Evolutionary conservation across 2,329 filamentous ascomycete genomes (phyloP), one percentile per base, ranked within the genome.

Genomic region (Apiospora arundinis): DNA sequence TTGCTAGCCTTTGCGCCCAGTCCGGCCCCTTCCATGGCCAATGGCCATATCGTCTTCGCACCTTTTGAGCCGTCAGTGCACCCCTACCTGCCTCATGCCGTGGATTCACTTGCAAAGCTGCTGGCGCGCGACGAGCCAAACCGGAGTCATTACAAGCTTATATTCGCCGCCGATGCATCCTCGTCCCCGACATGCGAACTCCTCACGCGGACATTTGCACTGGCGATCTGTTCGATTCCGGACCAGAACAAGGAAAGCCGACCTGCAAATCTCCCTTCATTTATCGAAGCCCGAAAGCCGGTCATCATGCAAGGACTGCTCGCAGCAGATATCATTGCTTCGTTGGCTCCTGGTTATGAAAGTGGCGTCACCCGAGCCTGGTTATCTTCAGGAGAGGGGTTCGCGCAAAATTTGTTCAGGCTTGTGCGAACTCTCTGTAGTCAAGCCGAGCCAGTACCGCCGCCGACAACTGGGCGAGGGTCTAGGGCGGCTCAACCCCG

Each of bases 111-210:
- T 37, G 95, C 96, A 2, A 98, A 98, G 81, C 86, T 99, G 3
- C 86, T 99, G 37, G 95, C 96, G 4, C 89, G 95, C 69, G 96
- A 98, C 79, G 95, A 98, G 76, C 95, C 96, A 0, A 99, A 99
- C 77, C 87, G 96, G 73, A 91, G 91, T 3, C 92, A 93, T 76
- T 98, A 95, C 84, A 93, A 92, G 80, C 86, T 90, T 52, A 92
- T 98, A 12, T 97, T 98, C 77, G 86, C 91, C 25, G 87, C 91
- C 8, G 95, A 97, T 76, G 87, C 90, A 8, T 84, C 85, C 21
- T 88, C 89, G 12, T 86, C 85, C 1, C 87, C 91, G 9, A 89
- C 93, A 0, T 92, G 92, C 75, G 95, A 98, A 73, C 87, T 98
- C 16, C 85, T 98, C 5, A 98, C 95, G 0, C 91, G 93, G 71